Evolutionary conservation across 116 monocot genomes (phyloP), one percentile per base, ranked within the genome.

Genomic region (Zostera marina): DNA sequence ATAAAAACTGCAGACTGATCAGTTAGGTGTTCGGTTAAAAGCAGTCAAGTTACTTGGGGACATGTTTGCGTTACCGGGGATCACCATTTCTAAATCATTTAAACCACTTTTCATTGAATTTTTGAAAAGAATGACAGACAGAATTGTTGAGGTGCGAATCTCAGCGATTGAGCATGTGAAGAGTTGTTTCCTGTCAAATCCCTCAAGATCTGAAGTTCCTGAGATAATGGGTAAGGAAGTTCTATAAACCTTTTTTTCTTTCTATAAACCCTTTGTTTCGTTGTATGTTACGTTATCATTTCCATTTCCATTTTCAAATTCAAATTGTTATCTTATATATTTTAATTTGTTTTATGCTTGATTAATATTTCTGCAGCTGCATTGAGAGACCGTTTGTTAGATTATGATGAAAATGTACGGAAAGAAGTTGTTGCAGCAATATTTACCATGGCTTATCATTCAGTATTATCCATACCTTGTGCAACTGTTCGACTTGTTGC

Each of bases 381-480:
- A 41, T 68, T 96, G 1, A 76, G 68, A 40, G 96, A 96, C 58
- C 76, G 89, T 38, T 62, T 96, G 63, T 65, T 96, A 42, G 96
- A 96, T 68, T 85, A 85, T 73, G 85, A 96, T 83, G 96, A 89
- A 78, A 85, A 76, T 76, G 90, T 96, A 60, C 65, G 96, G 13
- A 80, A 82, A 66, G 74, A 82, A 69, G 96, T 88, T 70, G 85
- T 96, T 72, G 72, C 69, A 56, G 90, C 85, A 66, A 21, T 96
- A 60, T 84, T 62, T 74, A 82, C 81, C 73, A 62, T 88, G 47
- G 85, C 80, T 61, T 72, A 70, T 70, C 73, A 80, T 73, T 71
- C 75, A 40, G 58, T 74, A n/a, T 66, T 69, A 44, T 70, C 66
- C 13, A 69, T 96, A 57, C 70, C 89, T 61, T 48, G 66, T 68